Conservation (phyloP, 2,329 filamentous ascomycete genomes). For the Paramyrothecium roridum region DNA sequence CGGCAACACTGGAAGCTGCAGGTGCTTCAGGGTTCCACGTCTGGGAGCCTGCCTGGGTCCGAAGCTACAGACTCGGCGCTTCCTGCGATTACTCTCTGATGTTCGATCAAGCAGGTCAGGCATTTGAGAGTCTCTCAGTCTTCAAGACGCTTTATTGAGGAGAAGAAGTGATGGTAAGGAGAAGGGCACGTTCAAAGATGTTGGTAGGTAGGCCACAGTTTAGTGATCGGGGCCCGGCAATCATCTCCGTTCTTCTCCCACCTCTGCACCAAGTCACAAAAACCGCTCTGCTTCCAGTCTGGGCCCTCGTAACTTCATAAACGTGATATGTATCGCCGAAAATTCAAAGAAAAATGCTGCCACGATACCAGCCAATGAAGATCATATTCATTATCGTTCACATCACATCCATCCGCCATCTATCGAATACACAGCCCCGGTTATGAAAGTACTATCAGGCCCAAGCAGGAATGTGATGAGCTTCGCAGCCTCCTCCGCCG, state of each 20-base stretch:
- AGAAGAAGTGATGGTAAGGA: no score
- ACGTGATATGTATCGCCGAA: no score
- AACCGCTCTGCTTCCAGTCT: no score
- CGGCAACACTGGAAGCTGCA: not conserved
- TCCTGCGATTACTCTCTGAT: not conserved
- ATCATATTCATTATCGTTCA: not conserved
- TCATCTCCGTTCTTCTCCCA: no score
- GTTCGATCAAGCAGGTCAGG: not conserved
- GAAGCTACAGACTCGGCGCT: not conserved
- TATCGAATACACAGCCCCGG: conserved; percentile 40
- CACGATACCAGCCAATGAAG: no score
- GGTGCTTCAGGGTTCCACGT: not conserved
- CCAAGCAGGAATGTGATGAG: conserved; percentile 46
- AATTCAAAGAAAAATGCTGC: no score
- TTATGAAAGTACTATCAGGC: conserved; percentile 43
- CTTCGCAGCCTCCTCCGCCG: conserved; percentile 42
- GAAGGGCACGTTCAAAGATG: no score
- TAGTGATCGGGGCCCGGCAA: no score
- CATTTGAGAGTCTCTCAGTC: not conserved
- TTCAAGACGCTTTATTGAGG: conserved; percentile 3
- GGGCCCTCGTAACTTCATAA: no score
- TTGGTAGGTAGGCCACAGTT: no score
- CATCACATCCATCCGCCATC: conserved; percentile 36
- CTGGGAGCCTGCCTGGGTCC: not conserved
- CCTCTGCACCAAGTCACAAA: no score